Evolutionary conservation across 371 early-diverging fungal species (phyloP), one percentile per base, ranked within the genome.

Genomic region (Amoeboaphelidium protococcarum): DNA sequence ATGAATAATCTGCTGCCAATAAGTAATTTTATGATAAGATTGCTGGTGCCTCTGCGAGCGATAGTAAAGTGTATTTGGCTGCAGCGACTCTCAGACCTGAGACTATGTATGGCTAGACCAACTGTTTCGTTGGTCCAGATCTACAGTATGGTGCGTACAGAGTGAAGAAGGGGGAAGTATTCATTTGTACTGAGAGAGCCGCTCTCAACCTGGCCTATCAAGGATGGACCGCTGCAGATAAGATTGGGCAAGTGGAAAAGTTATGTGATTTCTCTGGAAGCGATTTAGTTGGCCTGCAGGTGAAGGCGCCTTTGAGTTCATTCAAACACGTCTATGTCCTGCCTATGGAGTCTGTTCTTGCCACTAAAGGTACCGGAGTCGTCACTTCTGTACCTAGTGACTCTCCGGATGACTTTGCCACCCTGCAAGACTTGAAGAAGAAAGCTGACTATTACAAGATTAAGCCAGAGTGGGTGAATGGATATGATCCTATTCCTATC

Each of bases 101-200:
- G 67, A 96, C 97, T 56, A 92, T 94, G 92, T 96, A 92, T 55
- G 97, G 92, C 49, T 90, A 91, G 63, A 96, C 94, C 54, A 91
- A 92, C 67, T 91, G 91, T 67, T 94, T 76, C 55, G 89, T 92
- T 26, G 90, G 90, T 41, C 71, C 74, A n/a, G 78, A 79, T 25
- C 62, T 96, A 52, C 70, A 73, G 46, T 96, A 96, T 55, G 89
- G 89, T 25, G 62, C 88, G 49, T 88, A 66, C 61, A 66, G 75
- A 47, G 74, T 71, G 26, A 66, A 70, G 51, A 77, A 79, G 22
- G 63, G 68, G 43, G 83, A 87, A 61, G 76, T 84, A 19, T 92
- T 70, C 62, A 67, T 96, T 45, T 73, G 77, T 55, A 88, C 94
- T 13, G 80, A 82, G 57, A 80, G 92, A 44, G 77, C 95, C 21